phyloP scores from a whole-genome alignment of 2,329 filamentous ascomycete genomes.

The Xylariaceae sp. region DNA sequence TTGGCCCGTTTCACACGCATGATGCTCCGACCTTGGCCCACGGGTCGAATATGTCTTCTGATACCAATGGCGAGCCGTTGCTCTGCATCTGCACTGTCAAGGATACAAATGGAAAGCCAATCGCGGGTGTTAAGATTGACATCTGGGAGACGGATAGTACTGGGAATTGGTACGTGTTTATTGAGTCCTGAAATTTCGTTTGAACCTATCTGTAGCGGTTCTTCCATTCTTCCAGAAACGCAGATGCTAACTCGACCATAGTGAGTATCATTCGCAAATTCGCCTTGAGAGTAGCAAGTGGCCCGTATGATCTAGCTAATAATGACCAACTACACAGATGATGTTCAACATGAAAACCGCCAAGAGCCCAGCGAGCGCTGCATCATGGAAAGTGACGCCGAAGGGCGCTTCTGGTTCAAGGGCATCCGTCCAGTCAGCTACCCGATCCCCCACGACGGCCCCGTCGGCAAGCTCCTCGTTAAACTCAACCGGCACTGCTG shows the following conservation, averaged over 20 bases:
- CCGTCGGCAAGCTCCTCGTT: slow-evolving; percentile 69
- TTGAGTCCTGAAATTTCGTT: background rate
- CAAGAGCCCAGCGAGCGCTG: slow-evolving; percentile 65
- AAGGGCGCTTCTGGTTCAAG: slow-evolving; percentile 80
- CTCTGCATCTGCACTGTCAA: slow-evolving; percentile 70
- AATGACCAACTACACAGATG: no score
- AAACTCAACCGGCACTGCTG: slow-evolving; percentile 69
- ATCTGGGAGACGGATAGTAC: slow-evolving; percentile 81
- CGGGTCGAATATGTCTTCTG: slow-evolving; percentile 62
- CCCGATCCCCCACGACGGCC: slow-evolving; percentile 79
- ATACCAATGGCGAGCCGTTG: slow-evolving; percentile 64
- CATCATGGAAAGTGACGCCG: slow-evolving; percentile 62
- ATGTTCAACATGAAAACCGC: slow-evolving; percentile 69
- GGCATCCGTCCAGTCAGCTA: slow-evolving; percentile 83
- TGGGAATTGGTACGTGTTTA: slow-evolving; percentile 52
- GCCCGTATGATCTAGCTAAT: no score
- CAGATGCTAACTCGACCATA: background rate
- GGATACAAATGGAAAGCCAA: slow-evolving; percentile 59
- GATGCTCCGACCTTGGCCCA: slow-evolving; percentile 58
- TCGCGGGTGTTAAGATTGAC: slow-evolving; percentile 67
- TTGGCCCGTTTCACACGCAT: slow-evolving; percentile 81
- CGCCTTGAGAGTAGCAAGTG: no score
- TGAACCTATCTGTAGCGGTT: background rate
- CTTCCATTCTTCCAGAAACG: background rate
- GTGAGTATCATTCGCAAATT: background rate